Conservation (phyloP, 140 eudicot genomes). For the Erigeron philadelphicus region DNA sequence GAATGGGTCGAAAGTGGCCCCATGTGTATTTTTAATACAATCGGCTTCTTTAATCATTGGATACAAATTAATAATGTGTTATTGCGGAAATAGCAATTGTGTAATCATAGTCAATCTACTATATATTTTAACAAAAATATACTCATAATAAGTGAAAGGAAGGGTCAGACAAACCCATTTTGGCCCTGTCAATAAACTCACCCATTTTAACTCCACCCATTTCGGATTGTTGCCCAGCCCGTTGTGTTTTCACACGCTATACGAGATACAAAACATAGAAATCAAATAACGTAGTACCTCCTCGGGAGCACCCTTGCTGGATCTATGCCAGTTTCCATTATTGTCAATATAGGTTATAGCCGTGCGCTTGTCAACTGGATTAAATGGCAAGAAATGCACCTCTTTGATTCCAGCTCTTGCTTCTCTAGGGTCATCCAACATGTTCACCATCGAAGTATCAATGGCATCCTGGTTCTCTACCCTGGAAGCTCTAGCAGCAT, state of each 20-base stretch:
- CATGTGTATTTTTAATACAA: too few species aligned
- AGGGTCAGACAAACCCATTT: not conserved
- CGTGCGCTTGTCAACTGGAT: conserved; percentile 68
- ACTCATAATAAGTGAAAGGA: not conserved
- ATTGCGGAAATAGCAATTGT: not conserved
- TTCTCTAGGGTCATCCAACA: conserved; percentile 69
- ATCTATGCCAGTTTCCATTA: conserved; percentile 53
- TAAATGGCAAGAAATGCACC: conserved; percentile 73
- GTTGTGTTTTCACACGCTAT: not conserved
- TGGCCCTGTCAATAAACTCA: not conserved
- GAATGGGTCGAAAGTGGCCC: not conserved
- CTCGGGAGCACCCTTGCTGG: conserved; percentile 87
- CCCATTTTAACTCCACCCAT: not conserved
- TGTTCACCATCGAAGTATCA: conserved; percentile 72
- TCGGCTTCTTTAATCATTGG: too few species aligned
- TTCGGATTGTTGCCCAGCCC: not conserved
- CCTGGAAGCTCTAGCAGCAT: conserved; percentile 75
- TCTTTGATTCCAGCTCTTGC: conserved; percentile 65
- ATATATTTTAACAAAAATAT: not conserved
- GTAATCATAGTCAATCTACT: not conserved
- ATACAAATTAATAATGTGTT: too few species aligned
- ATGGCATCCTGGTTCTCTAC: conserved; percentile 82
- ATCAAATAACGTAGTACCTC: conserved; percentile 31
- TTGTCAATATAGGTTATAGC: conserved; percentile 61
- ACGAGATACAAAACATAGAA: not conserved